Evolutionary conservation across 1,139 yeast genomes (phyloP).

Genomic region (Yamadazyma jaroonii): DNA sequence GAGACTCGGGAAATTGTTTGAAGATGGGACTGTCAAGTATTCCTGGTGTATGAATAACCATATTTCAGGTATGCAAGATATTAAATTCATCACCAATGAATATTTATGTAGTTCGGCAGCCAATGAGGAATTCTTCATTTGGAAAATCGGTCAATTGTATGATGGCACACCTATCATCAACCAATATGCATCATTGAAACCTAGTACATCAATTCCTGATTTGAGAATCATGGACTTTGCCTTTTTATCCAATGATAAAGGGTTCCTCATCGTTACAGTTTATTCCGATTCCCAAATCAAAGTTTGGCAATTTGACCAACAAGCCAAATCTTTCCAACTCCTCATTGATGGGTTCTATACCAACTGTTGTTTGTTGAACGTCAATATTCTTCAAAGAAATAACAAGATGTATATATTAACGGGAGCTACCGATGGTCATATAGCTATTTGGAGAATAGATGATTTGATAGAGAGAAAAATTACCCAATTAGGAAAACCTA

Average conservation of each 20-base stretch:
- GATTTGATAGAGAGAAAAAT: background rate
- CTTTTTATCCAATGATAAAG: slow-evolving; percentile 33
- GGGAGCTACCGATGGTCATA: slow-evolving; percentile 81
- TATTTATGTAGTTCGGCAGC: slow-evolving; percentile 69
- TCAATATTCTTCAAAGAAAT: slow-evolving; percentile 39
- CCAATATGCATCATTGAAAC: slow-evolving; percentile 45
- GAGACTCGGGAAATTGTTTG: slow-evolving; percentile 48
- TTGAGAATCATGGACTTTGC: slow-evolving; percentile 86
- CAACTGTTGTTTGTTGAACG: slow-evolving; percentile 74
- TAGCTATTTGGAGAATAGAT: slow-evolving; percentile 49
- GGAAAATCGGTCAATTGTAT: slow-evolving; percentile 52
- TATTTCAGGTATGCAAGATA: slow-evolving; percentile 81
- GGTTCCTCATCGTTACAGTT: slow-evolving; percentile 61
- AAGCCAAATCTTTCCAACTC: slow-evolving; percentile 34
- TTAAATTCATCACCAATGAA: slow-evolving; percentile 56
- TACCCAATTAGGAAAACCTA: slow-evolving; percentile 19
- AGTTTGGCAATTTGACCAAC: slow-evolving; percentile 53
- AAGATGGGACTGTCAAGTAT: slow-evolving; percentile 40
- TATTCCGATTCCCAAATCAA: slow-evolving; percentile 83
- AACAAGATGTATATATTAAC: slow-evolving; percentile 39
- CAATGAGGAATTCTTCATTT: slow-evolving; percentile 80
- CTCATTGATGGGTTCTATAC: slow-evolving; percentile 54
- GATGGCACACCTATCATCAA: slow-evolving; percentile 40
- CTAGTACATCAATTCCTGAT: slow-evolving; percentile 65
- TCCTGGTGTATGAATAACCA: slow-evolving; percentile 74